Conservation (phyloP, 176 grass and related monocot species). For the Secale cereale region DNA sequence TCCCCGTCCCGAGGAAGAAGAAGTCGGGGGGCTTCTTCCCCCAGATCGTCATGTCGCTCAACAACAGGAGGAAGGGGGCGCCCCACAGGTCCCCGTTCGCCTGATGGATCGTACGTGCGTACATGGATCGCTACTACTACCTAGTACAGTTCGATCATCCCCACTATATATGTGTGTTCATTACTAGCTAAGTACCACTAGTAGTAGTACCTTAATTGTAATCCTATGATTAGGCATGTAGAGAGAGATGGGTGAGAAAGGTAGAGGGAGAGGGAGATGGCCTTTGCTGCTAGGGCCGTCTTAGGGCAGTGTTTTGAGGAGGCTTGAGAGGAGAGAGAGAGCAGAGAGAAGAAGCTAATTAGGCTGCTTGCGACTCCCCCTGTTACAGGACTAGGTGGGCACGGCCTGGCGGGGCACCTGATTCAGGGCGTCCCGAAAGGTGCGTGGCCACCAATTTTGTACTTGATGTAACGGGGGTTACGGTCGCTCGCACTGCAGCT, state of each 20-base stretch:
- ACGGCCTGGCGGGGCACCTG: not conserved
- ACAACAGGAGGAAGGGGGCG: conserved; percentile 71
- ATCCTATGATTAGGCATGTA: conserved; percentile 29
- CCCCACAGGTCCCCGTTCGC: conserved; percentile 67
- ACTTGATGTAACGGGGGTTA: conserved; percentile 36
- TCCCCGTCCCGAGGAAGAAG: conserved; percentile 33
- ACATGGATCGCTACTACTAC: not conserved
- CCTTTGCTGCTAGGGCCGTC: conserved; percentile 6
- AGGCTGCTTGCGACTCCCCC: not conserved
- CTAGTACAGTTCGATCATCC: conserved; percentile 19
- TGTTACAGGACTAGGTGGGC: conserved; percentile 43
- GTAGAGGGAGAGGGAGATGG: not conserved
- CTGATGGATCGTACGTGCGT: conserved; percentile 19
- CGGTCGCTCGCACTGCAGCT: too few relatives aligned
- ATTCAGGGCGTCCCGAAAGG: not conserved
- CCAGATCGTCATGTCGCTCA: conserved; percentile 54
- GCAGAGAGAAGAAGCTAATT: not conserved
- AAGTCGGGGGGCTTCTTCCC: conserved; percentile 50
- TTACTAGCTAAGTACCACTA: conserved; percentile 3
- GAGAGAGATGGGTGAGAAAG: conserved; percentile 5
- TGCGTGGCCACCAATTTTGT: conserved; percentile 51
- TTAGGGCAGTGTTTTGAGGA: conserved; percentile 35
- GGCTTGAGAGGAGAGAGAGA: not conserved
- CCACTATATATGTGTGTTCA: conserved; percentile 16
- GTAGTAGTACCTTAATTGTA: conserved; percentile 20